Evolutionary conservation across 306 rosid genomes (phyloP), one percentile per base, ranked within the genome.

Genomic region (Hippophae tibetana): DNA sequence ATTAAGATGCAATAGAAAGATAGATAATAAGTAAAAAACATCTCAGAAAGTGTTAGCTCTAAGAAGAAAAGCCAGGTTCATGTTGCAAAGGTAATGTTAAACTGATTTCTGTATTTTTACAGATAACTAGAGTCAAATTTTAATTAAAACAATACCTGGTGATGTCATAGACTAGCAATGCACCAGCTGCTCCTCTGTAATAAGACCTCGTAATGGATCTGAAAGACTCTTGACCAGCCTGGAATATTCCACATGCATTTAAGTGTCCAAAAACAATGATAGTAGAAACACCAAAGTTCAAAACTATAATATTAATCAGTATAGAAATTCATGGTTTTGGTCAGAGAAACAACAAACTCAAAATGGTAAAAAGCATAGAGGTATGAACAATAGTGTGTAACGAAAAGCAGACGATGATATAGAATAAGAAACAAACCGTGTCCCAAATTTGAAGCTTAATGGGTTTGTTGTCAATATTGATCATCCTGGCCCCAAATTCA

Each of bases 161-260:
- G 54, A 90, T 90, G 70, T 90, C 98, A 73, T 90, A 90, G 47
- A 87, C 96, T 58, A 90, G 95, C 78, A 90, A 65, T 6, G 98
- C 98, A 67, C 98, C 98, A 26, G 98, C 98, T 25, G 96, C 98
- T 31, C 98, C 98, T 78, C 98, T 76, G 52, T 87, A 90, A 69
- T 90, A 90, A 51, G 98, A 90, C 76, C 98, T 84, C 7, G 96
- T 90, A 48, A 90, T 90, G 60, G 98, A 90, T 76, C 98, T 79
- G 73, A 90, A 90, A n/a, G 98, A 90, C 82, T 90, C 98, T 79
- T 90, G 98, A 68, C 98, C 98, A 18, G 98, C 98, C 98, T 90
- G 84, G 38, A 69, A 68, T 53, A 72, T 60, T 61, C 8, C 27
- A 69, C 14, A 42, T 57, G 61, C 48, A 27, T 40, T 13, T 64